Evolutionary conservation across 805 yeast species (phyloP), one percentile per base, ranked within the genome.

Genomic region (Pichia sporocuriosa): DNA sequence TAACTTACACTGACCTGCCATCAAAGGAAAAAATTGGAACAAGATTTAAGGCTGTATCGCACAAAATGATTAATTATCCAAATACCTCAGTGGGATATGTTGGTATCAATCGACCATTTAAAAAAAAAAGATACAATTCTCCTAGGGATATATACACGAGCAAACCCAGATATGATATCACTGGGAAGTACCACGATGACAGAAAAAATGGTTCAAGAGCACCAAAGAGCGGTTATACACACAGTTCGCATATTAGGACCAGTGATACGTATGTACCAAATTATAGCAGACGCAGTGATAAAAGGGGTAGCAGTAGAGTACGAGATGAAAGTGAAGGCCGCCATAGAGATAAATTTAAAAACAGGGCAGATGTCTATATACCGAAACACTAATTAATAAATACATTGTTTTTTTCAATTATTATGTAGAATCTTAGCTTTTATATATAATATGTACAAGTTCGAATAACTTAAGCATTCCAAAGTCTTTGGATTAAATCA

Each of bases 401-500:
- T 17, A 35, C 25, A 27, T 20, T 1, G 3, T 15, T 13, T 8
- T 19, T 25, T 35, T 7, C 20, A 17, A 29, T 8, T 17, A 15
- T 30, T 16, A 26, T 26, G 13, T 26, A 26, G 29, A 26, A 26
- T 26, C 6, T 6, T 26, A 26, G 13, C 13, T 7, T 13, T 11
- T 23, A 23, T 23, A 8, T 23, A 8, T 23, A 8, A 8, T 23
- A 8, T 11, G 26, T 8, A 23, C 11, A 23, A 23, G 11, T 7
- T 11, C 7, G 11, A 23, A 23, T 11, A 6, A 12, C 10, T 37
- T 27, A 53, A 28, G 79, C 74, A 34, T 51, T 56, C 95, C 95
- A 89, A 37, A 84, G 51, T 53, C 68, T 69, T 47, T 65, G 58
- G 31, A 85, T 55, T 42, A 90, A 69, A 43, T 80, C 86, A 43